These are phyloP conservation scores for Acorus gramineus DNA, from an alignment of 106 monocot species.

Conservation along the genomic window DNA sequence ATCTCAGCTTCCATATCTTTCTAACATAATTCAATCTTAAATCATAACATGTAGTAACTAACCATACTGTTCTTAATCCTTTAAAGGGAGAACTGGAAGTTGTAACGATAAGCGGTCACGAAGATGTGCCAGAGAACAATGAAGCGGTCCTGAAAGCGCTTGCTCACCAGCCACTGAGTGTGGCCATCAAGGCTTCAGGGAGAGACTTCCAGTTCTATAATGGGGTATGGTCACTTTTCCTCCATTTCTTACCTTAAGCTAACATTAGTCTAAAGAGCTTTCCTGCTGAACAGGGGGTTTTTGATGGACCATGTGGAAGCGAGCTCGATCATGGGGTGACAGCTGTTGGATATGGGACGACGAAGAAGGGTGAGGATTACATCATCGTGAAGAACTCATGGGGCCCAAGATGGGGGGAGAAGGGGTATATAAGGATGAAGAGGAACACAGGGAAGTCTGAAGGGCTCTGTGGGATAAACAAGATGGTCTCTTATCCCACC, in stretches of 20 bases:
- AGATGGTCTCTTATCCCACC: slow-evolving; percentile 45
- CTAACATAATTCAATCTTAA: neutral
- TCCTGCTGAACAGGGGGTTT: slow-evolving; percentile 23
- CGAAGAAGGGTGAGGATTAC: slow-evolving; percentile 16
- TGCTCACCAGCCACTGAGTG: slow-evolving; percentile 40
- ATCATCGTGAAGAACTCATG: slow-evolving; percentile 47
- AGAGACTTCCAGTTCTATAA: slow-evolving; percentile 51
- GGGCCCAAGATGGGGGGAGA: slow-evolving; percentile 42
- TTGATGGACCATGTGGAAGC: slow-evolving; percentile 32
- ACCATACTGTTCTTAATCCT: too few relatives aligned
- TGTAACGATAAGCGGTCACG: slow-evolving; percentile 23
- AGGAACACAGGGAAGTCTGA: slow-evolving; percentile 23
- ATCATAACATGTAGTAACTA: too few relatives aligned
- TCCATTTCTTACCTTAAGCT: too few relatives aligned
- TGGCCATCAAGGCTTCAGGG: slow-evolving; percentile 42
- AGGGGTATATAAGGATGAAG: slow-evolving; percentile 51
- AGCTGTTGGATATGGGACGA: slow-evolving; percentile 37
- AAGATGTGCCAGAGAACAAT: slow-evolving; percentile 31
- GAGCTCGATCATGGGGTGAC: slow-evolving; percentile 42
- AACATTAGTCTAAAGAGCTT: too few relatives aligned
- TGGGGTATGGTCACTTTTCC: slow-evolving; percentile 13
- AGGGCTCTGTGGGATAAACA: slow-evolving; percentile 44
- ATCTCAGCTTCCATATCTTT: neutral
- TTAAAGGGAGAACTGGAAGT: slow-evolving; percentile 14
- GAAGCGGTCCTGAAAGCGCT: slow-evolving; percentile 36